Percentiles rank a stretch among this genome's conserved stretches.
phyloP scores from a whole-genome alignment of 179 eudicot genomes.

The Nepenthes alata region DNA sequence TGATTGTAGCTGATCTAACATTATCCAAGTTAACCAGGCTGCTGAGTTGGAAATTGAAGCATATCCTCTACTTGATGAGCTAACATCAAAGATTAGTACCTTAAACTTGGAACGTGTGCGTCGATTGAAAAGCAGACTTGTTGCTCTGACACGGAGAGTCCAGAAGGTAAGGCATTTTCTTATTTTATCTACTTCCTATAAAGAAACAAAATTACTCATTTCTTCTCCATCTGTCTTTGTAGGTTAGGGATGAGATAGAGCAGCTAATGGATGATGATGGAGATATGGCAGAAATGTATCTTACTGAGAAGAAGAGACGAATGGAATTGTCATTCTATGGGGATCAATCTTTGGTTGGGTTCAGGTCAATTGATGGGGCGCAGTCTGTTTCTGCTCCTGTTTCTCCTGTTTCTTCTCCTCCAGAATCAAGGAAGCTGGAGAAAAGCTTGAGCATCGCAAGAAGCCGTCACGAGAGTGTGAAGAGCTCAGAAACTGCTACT shows the following conservation, averaged over 20 bases:
- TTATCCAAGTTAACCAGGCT: constrained; percentile 38
- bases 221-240: constrained; percentile 4
- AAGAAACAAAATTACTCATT: not conserved
- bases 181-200: not conserved
- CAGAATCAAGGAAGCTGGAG: constrained; percentile 59
- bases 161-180: constrained; percentile 51
- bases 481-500: constrained; percentile 61
- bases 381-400: constrained; percentile 77
- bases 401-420: constrained; percentile 84
- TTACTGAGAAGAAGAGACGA: constrained; percentile 79
- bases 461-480: constrained; percentile 82
- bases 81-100: constrained; percentile 89
- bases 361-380: constrained; percentile 49
- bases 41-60: constrained; percentile 91
- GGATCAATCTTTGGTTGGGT: constrained; percentile 67
- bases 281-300: constrained; percentile 99
- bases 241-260: constrained; percentile 99
- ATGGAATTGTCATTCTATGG: constrained; percentile 66
- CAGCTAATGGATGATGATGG: constrained; percentile 99
- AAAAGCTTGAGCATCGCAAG: constrained; percentile 75
- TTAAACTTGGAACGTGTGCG: constrained; percentile 81
- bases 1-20: constrained; percentile 9
- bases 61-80: constrained; percentile 94
- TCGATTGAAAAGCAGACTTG: constrained; percentile 86
- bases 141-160: constrained; percentile 82